These are phyloP conservation scores for Trichoderma asperellum DNA, from an alignment of 2,329 filamentous ascomycete genomes.

Conservation along the genomic window DNA sequence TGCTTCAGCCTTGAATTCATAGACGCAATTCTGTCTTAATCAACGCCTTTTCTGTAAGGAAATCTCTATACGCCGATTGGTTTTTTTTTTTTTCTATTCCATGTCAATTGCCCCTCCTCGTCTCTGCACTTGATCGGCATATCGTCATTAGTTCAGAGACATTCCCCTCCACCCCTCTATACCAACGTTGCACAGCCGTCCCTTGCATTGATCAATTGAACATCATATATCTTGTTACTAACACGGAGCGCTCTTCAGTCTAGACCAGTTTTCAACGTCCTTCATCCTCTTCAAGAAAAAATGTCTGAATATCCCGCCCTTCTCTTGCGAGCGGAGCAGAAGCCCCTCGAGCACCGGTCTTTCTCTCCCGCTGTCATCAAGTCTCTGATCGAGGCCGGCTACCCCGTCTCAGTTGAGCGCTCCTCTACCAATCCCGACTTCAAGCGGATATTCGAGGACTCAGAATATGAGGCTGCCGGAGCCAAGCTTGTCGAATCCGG, in stretches of 20 bases:
- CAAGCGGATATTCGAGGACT: slow-evolving; percentile 67
- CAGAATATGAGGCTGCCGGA: slow-evolving; percentile 65
- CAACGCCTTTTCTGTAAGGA: background rate
- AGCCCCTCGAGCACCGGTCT: slow-evolving; percentile 60
- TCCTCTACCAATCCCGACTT: slow-evolving; percentile 50
- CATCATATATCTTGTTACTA: background rate
- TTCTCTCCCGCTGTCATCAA: slow-evolving; percentile 52
- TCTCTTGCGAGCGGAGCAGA: slow-evolving; percentile 63
- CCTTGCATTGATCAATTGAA: background rate
- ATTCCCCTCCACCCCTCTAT: background rate
- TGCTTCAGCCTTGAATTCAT: background rate
- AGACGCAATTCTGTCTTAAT: background rate
- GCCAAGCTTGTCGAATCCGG: slow-evolving; percentile 68
- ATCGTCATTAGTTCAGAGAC: background rate
- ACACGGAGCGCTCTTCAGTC: background rate
- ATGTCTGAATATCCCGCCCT: slow-evolving; percentile 43
- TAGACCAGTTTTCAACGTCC: background rate
- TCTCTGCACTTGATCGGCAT: background rate
- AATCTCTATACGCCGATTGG: background rate
- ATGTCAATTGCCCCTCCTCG: background rate
- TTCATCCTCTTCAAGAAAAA: background rate
- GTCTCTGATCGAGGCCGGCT: slow-evolving; percentile 67
- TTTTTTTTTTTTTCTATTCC: background rate
- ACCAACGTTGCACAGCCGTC: background rate
- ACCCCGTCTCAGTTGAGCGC: slow-evolving; percentile 69